These are phyloP conservation scores for Acarospora socialis DNA, from an alignment of 2,329 filamentous ascomycete species.

Conservation along the genomic window DNA sequence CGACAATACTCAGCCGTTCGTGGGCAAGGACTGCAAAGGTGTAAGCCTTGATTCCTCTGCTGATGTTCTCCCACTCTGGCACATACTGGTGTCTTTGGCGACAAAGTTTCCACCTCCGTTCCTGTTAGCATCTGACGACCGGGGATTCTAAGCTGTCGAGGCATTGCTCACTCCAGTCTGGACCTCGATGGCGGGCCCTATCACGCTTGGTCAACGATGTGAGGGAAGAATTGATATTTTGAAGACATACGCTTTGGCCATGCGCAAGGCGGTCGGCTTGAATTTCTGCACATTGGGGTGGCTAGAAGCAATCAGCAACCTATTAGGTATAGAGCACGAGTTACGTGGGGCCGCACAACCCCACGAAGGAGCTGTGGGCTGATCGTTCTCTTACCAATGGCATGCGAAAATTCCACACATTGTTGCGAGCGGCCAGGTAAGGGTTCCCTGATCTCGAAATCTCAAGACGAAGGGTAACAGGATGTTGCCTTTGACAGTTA, in stretches of 20 bases:
- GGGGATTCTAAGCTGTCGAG: slow-evolving; percentile 2
- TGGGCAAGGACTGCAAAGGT: slow-evolving; percentile 65
- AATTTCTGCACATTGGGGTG: slow-evolving; percentile 93
- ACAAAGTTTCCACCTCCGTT: slow-evolving; percentile 71
- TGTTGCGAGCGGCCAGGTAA: slow-evolving; percentile 28
- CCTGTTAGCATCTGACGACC: slow-evolving; percentile 6
- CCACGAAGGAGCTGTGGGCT: not conserved
- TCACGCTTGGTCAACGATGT: slow-evolving; percentile 23
- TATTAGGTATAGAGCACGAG: slow-evolving; percentile 3
- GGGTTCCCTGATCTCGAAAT: slow-evolving; percentile 6
- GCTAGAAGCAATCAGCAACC: slow-evolving; percentile 23
- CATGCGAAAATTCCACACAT: slow-evolving; percentile 99
- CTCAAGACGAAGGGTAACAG: no score
- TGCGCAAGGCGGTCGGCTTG: slow-evolving; percentile 84
- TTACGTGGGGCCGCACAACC: not conserved
- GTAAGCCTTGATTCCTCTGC: no score
- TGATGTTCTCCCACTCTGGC: no score
- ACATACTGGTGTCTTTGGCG: slow-evolving; percentile 78
- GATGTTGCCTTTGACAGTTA: not conserved
- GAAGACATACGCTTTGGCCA: slow-evolving; percentile 77
- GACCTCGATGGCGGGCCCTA: slow-evolving; percentile 87
- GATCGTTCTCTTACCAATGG: slow-evolving; percentile 52
- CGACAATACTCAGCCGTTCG: slow-evolving; percentile 94
- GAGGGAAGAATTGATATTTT: slow-evolving; percentile 20
- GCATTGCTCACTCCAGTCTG: slow-evolving; percentile 81